phyloP scores from a whole-genome alignment of 2,329 filamentous ascomycete species.

The Arthrinium phaeospermum region DNA sequence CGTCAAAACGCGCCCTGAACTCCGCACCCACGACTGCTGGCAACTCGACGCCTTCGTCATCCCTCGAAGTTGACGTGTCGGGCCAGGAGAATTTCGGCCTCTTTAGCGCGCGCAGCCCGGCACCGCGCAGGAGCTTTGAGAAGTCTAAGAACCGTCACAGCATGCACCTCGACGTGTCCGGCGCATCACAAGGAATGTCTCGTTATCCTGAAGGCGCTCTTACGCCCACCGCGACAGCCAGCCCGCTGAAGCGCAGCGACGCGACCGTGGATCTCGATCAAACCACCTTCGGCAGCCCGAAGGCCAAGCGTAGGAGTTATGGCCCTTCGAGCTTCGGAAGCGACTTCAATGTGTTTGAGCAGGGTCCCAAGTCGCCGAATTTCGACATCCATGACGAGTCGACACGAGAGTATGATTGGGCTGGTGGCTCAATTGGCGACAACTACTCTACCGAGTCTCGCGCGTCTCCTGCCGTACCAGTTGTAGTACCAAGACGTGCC shows the following conservation, averaged over 20 bases:
- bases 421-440: conserved; percentile 37
- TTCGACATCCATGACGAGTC: conserved; percentile 61
- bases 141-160: conserved; percentile 57
- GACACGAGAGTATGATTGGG: conserved; percentile 60
- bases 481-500: conserved; percentile 69
- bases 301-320: conserved; percentile 90
- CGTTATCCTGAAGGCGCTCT: conserved; percentile 56
- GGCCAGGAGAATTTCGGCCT: conserved; percentile 51
- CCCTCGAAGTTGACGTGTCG: conserved; percentile 47
- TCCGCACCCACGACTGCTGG: conserved; percentile 69
- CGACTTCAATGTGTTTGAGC: conserved; percentile 80
- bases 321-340: conserved; percentile 67
- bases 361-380: conserved; percentile 43
- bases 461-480: conserved; percentile 51
- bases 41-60: conserved; percentile 64
- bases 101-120: conserved; percentile 44
- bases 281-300: conserved; percentile 78
- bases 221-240: conserved; percentile 66
- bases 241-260: conserved; percentile 91
- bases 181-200: conserved; percentile 55
- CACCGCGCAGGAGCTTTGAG: conserved; percentile 52
- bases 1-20: conserved; percentile 77
- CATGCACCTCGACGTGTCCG: conserved; percentile 62
- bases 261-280: conserved; percentile 87
- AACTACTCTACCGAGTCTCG: conserved; percentile 45